Evolutionary conservation across 2,329 filamentous ascomycete genomes (phyloP), one percentile per base, ranked within the genome.

Genomic region (Curvularia hawaiiensis): DNA sequence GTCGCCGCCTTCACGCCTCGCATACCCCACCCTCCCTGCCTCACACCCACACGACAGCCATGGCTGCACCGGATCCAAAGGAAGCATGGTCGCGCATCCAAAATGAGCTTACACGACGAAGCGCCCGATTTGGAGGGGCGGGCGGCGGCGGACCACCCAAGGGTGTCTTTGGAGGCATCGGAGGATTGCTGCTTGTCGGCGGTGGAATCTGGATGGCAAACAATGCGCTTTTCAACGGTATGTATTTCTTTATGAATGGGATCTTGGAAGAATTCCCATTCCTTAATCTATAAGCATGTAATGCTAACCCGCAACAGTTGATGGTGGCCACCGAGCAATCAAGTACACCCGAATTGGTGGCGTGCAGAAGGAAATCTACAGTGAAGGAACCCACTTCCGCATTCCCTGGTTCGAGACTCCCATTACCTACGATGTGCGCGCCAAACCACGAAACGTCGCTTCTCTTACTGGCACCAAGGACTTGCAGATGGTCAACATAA

Each of bases 401-500:
- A 88, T 99, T 65, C 95, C 95, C 50, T 99, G 95, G 95, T 90
- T 99, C 79, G 95, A 99, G 81, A 97, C 93, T 4, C 92, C 95
- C 50, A 88, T 99, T 78, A 89, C 93, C 70, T 99, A 98, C 83
- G 94, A 99, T 78, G 95, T 99, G 69, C 94, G 95, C 80, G 95
- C 95, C 59, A 97, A 94, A 84, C 95, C 95, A 72, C 89, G 95
- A 77, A 97, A 96, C 74, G 93, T 99, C 70, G 90, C 95, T 66
- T 98, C 95, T 66, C 86, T 99, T 66, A 99, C 95, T 59, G 95
- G 95, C 69, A 99, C 95, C 75, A 99, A 99, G 84, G 95, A 99
- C 80, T 82, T 99, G 79, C 95, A 99, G 83, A 99, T 99, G 95
- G 95, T 98, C 76, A 99, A 99, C 86, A 98, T 99, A 77, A 99